Percentiles rank a stretch among this genome's conserved stretches.
Evolutionary conservation across 2,329 filamentous ascomycete species (phyloP).

Genomic region (Pyrenochaeta sp.): DNA sequence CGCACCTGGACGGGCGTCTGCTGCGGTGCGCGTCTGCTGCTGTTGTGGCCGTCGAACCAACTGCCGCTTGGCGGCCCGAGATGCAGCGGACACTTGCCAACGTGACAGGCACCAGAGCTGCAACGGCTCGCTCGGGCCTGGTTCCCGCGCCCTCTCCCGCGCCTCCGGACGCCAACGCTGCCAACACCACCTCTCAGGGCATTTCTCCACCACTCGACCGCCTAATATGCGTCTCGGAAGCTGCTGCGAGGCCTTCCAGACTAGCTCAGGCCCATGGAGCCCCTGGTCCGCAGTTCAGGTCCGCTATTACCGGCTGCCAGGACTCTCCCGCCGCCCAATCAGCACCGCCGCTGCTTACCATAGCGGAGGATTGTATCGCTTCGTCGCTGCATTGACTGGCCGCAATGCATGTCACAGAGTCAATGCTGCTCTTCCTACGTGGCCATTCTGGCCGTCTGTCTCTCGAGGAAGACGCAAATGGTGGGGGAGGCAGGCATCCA

Average conservation of each 20-base stretch:
- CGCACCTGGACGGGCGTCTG: too few species aligned
- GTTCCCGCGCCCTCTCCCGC: conserved; percentile 35
- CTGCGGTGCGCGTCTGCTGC: too few species aligned
- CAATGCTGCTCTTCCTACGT: conserved; percentile 22
- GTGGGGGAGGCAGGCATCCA: conserved; percentile 17
- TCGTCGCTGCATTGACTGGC: conserved; percentile 26
- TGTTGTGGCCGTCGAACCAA: too few species aligned
- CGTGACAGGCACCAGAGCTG: conserved; percentile 34
- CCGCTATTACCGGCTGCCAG: conserved; percentile 40
- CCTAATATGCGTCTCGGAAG: conserved; percentile 26
- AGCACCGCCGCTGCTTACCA: conserved; percentile 25
- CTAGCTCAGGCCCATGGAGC: conserved; percentile 31
- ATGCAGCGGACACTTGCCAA: conserved; percentile 16
- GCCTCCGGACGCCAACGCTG: conserved; percentile 36
- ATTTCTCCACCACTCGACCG: conserved; percentile 47
- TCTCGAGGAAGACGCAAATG: conserved; percentile 11
- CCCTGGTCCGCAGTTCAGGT: conserved; percentile 39
- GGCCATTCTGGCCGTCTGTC: conserved; percentile 23
- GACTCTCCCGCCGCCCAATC: conserved; percentile 31
- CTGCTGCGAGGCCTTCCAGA: conserved; percentile 25
- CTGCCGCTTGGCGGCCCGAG: conserved; percentile 30
- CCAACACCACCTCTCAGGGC: conserved; percentile 32
- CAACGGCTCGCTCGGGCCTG: conserved; percentile 33
- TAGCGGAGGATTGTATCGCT: conserved; percentile 22
- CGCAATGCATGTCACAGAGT: conserved; percentile 30